phyloP scores from a whole-genome alignment of 2,329 filamentous ascomycete species.

The Lecanicillium sp. region DNA sequence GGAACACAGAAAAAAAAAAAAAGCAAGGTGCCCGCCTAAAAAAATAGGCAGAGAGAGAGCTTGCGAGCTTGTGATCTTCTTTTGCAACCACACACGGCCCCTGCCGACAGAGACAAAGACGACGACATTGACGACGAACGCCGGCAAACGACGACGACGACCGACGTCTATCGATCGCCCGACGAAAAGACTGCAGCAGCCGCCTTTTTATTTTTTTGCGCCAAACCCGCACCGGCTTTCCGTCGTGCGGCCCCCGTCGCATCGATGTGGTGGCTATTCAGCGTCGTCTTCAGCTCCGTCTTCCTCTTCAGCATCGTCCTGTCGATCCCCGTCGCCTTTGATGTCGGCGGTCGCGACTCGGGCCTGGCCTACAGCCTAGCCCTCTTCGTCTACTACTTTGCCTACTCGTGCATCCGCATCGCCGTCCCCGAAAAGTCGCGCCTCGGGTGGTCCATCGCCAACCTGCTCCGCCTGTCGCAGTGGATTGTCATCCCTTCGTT shows the following conservation, averaged over 20 bases:
- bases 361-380: constrained; percentile 89
- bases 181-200: too few species aligned
- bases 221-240: not conserved
- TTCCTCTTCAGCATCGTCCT: constrained; percentile 91
- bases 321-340: constrained; percentile 93
- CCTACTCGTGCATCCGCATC: constrained; percentile 75
- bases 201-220: too few species aligned
- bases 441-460: constrained; percentile 63
- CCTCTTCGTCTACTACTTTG: constrained; percentile 83
- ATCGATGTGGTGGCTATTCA: constrained; percentile 76
- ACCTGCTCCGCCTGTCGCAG: constrained; percentile 67
- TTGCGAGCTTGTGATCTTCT: too few species aligned
- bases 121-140: too few species aligned
- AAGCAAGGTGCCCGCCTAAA: not conserved
- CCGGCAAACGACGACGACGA: too few species aligned
- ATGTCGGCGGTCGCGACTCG: constrained; percentile 91
- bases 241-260: constrained; percentile 17
- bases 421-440: constrained; percentile 72
- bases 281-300: constrained; percentile 68
- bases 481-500: constrained; percentile 80
- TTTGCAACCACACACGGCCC: too few species aligned
- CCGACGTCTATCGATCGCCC: too few species aligned
- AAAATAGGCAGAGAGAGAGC: too few species aligned
- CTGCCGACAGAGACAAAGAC: too few species aligned
- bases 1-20: constrained; percentile 3